Percentiles rank a stretch among this genome's conserved stretches.
phyloP scores from a whole-genome alignment of 768 basidiomycete genomes.

The Sporobolomyces pararoseus region DNA sequence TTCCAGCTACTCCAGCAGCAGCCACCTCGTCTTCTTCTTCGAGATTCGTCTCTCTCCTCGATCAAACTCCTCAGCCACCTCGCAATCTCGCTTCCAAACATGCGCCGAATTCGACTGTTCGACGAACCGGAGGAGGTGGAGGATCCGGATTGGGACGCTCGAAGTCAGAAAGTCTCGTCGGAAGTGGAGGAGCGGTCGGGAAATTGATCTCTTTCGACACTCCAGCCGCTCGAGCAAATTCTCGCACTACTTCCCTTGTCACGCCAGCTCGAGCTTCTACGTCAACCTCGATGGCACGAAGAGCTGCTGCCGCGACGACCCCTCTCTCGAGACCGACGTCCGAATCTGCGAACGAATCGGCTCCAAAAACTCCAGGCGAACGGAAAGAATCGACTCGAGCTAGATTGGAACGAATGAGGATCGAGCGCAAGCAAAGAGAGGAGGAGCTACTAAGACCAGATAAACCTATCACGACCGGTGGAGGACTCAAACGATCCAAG shows the following conservation, averaged over 20 bases:
- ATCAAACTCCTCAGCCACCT: neutral
- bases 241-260: neutral
- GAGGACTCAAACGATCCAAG: neutral
- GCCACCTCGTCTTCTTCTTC: neutral
- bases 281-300: no score
- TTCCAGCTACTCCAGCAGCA: neutral
- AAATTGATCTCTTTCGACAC: conserved; percentile 13
- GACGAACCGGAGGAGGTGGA: neutral
- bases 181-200: neutral
- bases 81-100: neutral
- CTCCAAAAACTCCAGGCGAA: conserved; percentile 24
- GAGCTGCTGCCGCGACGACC: no score
- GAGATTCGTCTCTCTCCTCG: neutral
- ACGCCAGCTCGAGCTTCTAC: neutral
- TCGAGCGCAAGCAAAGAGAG: conserved; percentile 15
- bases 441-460: conserved; percentile 4
- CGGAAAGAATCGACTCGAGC: conserved; percentile 30
- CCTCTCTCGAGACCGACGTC: no score
- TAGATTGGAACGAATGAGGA: conserved; percentile 11
- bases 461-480: no score
- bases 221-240: neutral
- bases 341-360: neutral
- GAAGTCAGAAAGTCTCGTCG: neutral
- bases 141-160: neutral
- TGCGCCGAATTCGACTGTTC: neutral